These are phyloP conservation scores for Kwoniella newhampshirensis DNA, from an alignment of 768 basidiomycete species.

Conservation along the genomic window DNA sequence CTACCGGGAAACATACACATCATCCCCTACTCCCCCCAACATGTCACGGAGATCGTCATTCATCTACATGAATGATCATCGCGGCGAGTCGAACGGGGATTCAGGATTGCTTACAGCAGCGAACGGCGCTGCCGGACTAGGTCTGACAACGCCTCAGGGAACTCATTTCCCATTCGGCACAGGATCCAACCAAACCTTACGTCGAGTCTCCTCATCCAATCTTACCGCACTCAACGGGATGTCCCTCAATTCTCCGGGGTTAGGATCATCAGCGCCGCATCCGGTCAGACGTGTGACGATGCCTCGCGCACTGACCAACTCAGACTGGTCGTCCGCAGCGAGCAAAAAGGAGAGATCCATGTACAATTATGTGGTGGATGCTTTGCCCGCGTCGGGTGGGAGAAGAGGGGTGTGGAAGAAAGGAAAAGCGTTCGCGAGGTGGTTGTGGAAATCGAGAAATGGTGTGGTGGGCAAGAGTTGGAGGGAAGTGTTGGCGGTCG, in stretches of 20 bases:
- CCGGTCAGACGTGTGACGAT: constrained; percentile 33
- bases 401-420: constrained; percentile 15
- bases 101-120: constrained; percentile 8
- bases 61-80: constrained; percentile 35
- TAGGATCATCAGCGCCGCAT: too few relatives aligned
- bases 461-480: constrained; percentile 43
- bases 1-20: background rate
- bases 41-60: constrained; percentile 35
- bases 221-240: background rate
- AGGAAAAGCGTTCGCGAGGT: constrained; percentile 27
- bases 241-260: constrained; percentile 11
- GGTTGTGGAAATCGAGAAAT: constrained; percentile 43
- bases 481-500: constrained; percentile 39
- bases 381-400: constrained; percentile 4
- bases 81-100: constrained; percentile 2
- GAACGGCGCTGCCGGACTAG: constrained; percentile 8
- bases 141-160: constrained; percentile 15
- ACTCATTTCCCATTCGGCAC: constrained; percentile 9
- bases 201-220: constrained; percentile 21
- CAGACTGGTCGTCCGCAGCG: constrained; percentile 43
- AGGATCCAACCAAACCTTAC: constrained; percentile 5
- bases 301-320: constrained; percentile 30
- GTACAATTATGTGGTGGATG: constrained; percentile 25
- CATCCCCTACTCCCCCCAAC: constrained; percentile 22
- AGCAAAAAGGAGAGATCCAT: constrained; percentile 46